Base-by-base conservation (phyloP, 129 eudicot genomes). In the Rutidosis leptorrhynchoides region DNA sequence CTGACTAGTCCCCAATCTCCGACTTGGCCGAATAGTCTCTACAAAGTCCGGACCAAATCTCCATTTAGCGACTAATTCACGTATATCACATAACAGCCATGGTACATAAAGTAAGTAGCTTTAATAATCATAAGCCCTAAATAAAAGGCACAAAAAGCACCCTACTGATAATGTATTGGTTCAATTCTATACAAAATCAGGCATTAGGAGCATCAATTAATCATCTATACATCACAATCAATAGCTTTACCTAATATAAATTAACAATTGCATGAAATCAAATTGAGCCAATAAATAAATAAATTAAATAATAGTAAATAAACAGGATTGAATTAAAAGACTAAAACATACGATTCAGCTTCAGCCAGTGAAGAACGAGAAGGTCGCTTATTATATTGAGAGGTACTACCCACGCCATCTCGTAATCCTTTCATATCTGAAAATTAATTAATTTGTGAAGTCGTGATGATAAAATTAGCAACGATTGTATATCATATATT, bases 371-470 rank as follows among this genome's bases (percentile, higher is more conserved):
- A 85, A 52, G 96, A 72, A 46, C 77, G 92, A 74, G 86, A 94
- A 17, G 95, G 96, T 42, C 99, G 87, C 71, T 89, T 94, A 67
- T 84, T 82, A n/a, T n/a, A n/a, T 72, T 82, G 97, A 62, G 96
- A 81, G 79, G 81, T 89, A 43, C 74, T 72, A 77, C 51, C 83
- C 21, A 69, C 84, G 71, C 88, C 99, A 69, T 94, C 99, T 33
- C 96, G 84, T 53, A 84, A 77, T 35, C 99, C 80, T 75, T 94
- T 94, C 99, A 94, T 94, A 65, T 67, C 96, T 93, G 80, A 83
- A 74, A 49, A 78, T 3, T 54, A 51, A 52, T 40, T 68, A 27
- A 63, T 29, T 49, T 25, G 40, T 24, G 35, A 45, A 10, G 1
- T 11, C 40, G 65, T 15, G 45, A 40, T 40, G 46, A n/a, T 40